Base-by-base conservation (phyloP, 2,329 filamentous ascomycete genomes). In the Fonsecaea pedrosoi region DNA sequence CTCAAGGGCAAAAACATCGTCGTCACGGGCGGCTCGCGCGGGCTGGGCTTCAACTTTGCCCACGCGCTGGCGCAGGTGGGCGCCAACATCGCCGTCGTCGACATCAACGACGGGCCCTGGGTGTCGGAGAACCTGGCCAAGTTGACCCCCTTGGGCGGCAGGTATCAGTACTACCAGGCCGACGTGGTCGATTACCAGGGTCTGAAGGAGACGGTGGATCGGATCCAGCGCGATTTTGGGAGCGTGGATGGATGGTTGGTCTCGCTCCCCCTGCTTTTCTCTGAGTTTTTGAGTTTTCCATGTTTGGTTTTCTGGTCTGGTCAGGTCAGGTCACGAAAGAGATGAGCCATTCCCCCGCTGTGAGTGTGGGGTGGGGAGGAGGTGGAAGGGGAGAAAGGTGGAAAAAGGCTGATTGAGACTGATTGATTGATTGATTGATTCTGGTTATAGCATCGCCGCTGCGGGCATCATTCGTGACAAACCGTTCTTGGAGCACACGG, bases 11-110 rank as follows among this genome's bases (percentile, higher is more conserved):
- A 69, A 50, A 73, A 67, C 5, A 69, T 70, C n/a, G 65, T 72
- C 25, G 54, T 73, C 45, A 73, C 71, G n/a, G 71, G 71, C 25
- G 71, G 62, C 37, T 69, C 66, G 30, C 69, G 69, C 35, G 70
- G 71, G 25, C 54, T 73, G 21, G 71, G 71, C 7, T 55, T 73
- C 25, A 62, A 55, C 32, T 70, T 73, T 54, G 65, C 67, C 53
- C 37, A 63, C 13, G 62, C 67, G n/a, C 69, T 73, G 35, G 67
- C 69, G 15, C 63, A 60, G 21, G 69, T 62, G 6, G 65, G 65
- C 1, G 62, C 58, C 54, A 67, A 67, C 30, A 63, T 66, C 35
- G 65, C 62, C 6, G 53, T 59, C 30, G 61, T 67, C 35, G 60
- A 64, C 38, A 40, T 56, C 18, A 32, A 6, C 9, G 58, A 56